Conservation (phyloP, 1,284 basidiomycete genomes). For the Lentinus polychrous region DNA sequence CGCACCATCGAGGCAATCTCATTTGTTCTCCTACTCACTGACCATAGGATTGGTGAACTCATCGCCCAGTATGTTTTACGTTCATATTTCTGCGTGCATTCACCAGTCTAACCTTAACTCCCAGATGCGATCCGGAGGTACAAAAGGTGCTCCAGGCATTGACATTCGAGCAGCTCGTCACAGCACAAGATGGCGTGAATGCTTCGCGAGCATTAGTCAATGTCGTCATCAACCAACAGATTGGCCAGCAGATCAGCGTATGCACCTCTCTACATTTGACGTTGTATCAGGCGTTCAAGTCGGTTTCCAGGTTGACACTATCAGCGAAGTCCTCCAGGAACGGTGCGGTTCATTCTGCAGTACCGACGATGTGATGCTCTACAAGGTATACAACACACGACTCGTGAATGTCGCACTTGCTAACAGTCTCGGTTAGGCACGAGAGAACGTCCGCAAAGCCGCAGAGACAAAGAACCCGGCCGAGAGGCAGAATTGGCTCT, state of each 20-base stretch:
- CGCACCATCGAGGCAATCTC: constrained; percentile 89
- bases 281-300: neutral
- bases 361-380: constrained; percentile 95
- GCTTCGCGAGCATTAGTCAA: constrained; percentile 87
- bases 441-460: constrained; percentile 89
- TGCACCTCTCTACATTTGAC: constrained; percentile 21
- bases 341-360: constrained; percentile 97
- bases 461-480: constrained; percentile 69
- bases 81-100: constrained; percentile 10
- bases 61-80: constrained; percentile 58
- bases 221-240: constrained; percentile 95
- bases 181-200: constrained; percentile 74
- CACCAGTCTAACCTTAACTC: constrained; percentile 10
- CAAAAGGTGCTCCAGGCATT: constrained; percentile 63
- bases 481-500: constrained; percentile 72
- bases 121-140: constrained; percentile 61
- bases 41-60: constrained; percentile 86
- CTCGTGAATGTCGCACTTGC: neutral
- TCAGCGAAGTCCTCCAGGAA: constrained; percentile 91
- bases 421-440: constrained; percentile 48
- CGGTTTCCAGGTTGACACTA: constrained; percentile 76
- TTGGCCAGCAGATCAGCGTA: constrained; percentile 92
- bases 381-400: constrained; percentile 63
- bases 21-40: constrained; percentile 87
- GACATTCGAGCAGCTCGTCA: constrained; percentile 84